Base-by-base conservation (phyloP, 495 filamentous ascomycete species). In the Lepraria neglecta region DNA sequence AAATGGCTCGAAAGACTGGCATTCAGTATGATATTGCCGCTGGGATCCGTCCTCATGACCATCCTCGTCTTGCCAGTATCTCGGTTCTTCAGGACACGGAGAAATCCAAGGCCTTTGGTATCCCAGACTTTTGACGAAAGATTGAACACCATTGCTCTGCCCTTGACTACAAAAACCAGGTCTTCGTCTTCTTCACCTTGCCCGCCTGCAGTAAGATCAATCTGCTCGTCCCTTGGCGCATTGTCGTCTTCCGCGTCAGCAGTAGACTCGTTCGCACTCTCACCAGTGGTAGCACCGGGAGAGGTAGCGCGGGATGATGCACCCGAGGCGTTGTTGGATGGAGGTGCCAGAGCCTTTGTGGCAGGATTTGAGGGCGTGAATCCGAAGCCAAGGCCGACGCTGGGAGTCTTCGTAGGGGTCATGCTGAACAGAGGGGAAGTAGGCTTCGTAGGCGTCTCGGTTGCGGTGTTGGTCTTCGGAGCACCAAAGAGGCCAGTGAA, bases 141-240 rank as follows among this genome's bases (percentile, higher is more conserved):
- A 1, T 75, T 74, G 19, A 79, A 77, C 67, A 85, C 84, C 59
- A 85, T 67, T 10, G 78, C 86, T 67, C 85, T 87, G 43, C 82
- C 81, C 48, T 82, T 81, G 15, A 82, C 77, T 63, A 89, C 82
- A 66, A 84, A 79, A 6, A 87, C 64, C 24, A 83, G 73, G 35
- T 78, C 75, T 68, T 92, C 88, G 60, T 89, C 76, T 67, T 90
- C 87, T 69, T 91, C 87, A 9, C 86, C 88, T 48, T 82, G 81
- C 28, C 84, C 80, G 60, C 78, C 78, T 50, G 76, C 73, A 55
- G 82, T 80, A 64, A 89, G 77, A 70, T 86, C 81, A 57, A 87
- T 75, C 78, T 85, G 82, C 69, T 77, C 75, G 64, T 85, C 76
- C 56, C 72, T 70, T 59, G 66, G 74, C 54, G 77, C 69, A 55